These are phyloP conservation scores for Chiua virens DNA, from an alignment of 768 basidiomycete genomes.

Conservation along the genomic window DNA sequence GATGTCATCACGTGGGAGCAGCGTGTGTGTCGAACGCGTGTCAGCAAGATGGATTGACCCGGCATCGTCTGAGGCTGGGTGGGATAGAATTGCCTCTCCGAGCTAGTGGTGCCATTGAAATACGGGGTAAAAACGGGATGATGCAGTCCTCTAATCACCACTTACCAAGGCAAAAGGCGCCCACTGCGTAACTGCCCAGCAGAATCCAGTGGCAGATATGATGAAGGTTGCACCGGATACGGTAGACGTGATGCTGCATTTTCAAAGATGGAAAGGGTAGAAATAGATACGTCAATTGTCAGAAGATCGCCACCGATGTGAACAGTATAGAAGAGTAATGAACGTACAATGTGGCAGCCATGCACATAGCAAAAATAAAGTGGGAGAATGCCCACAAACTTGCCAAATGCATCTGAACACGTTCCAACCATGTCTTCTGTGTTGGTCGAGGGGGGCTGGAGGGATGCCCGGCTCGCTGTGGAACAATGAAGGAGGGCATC, in stretches of 20 bases:
- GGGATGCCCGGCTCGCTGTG: constrained; percentile 14
- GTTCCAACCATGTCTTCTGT: constrained; percentile 34
- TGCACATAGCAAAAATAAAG: constrained; percentile 68
- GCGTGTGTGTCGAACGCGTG: constrained; percentile 25
- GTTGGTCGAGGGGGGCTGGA: constrained; percentile 18
- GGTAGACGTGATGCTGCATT: constrained; percentile 63
- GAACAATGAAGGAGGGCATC: constrained; percentile 61
- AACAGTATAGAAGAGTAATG: constrained; percentile 4
- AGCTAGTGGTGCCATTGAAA: constrained; percentile 46
- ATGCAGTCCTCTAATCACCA: constrained; percentile 5
- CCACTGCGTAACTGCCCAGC: constrained; percentile 94
- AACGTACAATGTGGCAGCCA: constrained; percentile 83
- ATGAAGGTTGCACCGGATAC: constrained; percentile 73
- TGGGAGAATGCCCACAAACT: constrained; percentile 81
- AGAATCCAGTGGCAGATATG: constrained; percentile 79
- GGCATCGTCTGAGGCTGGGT: constrained; percentile 40
- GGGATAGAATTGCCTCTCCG: constrained; percentile 81
- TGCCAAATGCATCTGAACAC: constrained; percentile 58
- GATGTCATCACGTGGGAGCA: constrained; percentile 13
- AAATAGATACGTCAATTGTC: constrained; percentile 10
- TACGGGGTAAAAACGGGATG: constrained; percentile 16
- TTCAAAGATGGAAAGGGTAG: constrained; percentile 7
- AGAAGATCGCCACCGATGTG: constrained; percentile 13
- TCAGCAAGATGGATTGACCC: constrained; percentile 41
- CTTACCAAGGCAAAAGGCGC: constrained; percentile 86